Percentiles rank a stretch among this genome's conserved stretches.
These are phyloP conservation scores for Pochonia chlamydosporia DNA, from an alignment of 2,329 filamentous ascomycete species.

Conservation along the genomic window DNA sequence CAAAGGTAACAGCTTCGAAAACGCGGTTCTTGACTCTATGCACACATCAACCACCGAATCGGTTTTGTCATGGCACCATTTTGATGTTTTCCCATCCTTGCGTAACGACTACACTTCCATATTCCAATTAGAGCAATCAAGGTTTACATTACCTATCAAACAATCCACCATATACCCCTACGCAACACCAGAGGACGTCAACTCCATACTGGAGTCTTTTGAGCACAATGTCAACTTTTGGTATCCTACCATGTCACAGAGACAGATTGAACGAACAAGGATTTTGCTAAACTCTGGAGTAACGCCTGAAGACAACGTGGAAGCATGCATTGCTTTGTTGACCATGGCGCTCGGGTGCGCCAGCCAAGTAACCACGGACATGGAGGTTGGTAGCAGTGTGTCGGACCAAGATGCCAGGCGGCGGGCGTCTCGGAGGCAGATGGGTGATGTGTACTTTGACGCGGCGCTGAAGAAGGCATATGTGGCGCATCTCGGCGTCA, in stretches of 20 bases:
- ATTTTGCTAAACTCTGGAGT: conserved; percentile 25
- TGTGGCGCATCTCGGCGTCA: conserved; percentile 39
- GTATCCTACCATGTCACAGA: conserved; percentile 43
- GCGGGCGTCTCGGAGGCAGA: conserved; percentile 24
- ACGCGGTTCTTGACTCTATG: conserved; percentile 43
- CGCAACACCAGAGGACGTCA: conserved; percentile 34
- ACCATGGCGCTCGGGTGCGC: conserved; percentile 43
- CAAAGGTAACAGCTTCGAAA: conserved; percentile 28
- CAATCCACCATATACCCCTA: conserved; percentile 34
- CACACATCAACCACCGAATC: conserved; percentile 46
- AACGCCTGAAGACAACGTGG: conserved; percentile 29
- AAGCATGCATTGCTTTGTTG: conserved; percentile 37
- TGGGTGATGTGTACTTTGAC: conserved; percentile 40
- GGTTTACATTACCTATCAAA: conserved; percentile 28
- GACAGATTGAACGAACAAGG: conserved; percentile 28
- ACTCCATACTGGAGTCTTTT: conserved; percentile 36
- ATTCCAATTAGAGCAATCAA: conserved; percentile 40
- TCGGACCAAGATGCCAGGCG: conserved; percentile 22
- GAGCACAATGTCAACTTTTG: conserved; percentile 44
- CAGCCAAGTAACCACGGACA: conserved; percentile 30
- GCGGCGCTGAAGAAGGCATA: conserved; percentile 39
- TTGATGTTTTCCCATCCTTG: conserved; percentile 37
- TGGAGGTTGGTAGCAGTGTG: conserved; percentile 14
- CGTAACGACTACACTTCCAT: conserved; percentile 37
- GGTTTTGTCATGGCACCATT: conserved; percentile 45